phyloP scores from a whole-genome alignment of 495 filamentous ascomycete genomes.

The Oidiodendron maius region DNA sequence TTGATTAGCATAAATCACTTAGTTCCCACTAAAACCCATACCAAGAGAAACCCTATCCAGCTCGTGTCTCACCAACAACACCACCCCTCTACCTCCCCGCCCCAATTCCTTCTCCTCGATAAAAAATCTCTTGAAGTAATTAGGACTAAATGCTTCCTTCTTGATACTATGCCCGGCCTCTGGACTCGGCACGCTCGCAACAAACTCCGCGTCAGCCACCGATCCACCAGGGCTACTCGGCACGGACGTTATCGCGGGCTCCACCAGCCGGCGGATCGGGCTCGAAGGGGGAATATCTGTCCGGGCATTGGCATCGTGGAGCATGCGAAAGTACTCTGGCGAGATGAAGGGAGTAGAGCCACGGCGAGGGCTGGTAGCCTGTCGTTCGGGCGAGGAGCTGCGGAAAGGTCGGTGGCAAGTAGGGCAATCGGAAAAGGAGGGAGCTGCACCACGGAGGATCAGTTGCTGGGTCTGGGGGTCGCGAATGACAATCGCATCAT shows the following conservation, averaged over 20 bases:
- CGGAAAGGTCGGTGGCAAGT: constrained; percentile 80
- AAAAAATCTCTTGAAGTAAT: constrained; percentile 91
- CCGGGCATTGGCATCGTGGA: constrained; percentile 41
- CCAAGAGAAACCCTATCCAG: constrained; percentile 79
- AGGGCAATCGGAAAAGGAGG: constrained; percentile 42
- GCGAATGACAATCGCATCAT: constrained; percentile 85
- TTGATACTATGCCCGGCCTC: constrained; percentile 61
- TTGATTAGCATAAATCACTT: neutral
- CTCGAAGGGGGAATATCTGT: constrained; percentile 34
- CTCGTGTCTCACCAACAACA: constrained; percentile 83
- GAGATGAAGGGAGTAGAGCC: constrained; percentile 54
- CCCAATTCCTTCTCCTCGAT: constrained; percentile 80
- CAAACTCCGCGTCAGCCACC: constrained; percentile 42
- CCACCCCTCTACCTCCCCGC: constrained; percentile 88
- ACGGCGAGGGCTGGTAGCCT: constrained; percentile 45
- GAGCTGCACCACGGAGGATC: constrained; percentile 56
- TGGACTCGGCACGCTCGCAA: constrained; percentile 44
- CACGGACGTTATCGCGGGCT: constrained; percentile 16
- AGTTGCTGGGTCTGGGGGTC: constrained; percentile 81
- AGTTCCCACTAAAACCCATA: constrained; percentile 20
- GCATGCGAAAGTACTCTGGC: constrained; percentile 90
- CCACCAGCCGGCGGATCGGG: constrained; percentile 37
- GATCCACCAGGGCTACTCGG: constrained; percentile 17
- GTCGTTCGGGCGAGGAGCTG: constrained; percentile 41
- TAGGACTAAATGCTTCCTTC: constrained; percentile 76